Evolutionary conservation across 2,329 filamentous ascomycete genomes (phyloP), one percentile per base, ranked within the genome.

Genomic region (Dothistroma septosporum): DNA sequence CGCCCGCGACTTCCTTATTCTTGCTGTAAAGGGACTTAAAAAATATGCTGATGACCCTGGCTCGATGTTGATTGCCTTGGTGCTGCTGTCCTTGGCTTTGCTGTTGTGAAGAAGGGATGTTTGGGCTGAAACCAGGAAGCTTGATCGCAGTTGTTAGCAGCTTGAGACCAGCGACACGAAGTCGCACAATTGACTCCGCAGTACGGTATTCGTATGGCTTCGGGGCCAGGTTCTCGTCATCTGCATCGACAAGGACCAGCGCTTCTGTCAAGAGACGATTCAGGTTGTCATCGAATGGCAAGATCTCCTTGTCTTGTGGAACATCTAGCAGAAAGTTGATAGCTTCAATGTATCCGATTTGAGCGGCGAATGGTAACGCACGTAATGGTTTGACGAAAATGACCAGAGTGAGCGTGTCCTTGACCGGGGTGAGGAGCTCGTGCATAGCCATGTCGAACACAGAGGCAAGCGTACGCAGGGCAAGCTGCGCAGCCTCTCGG

Each of bases 301-400:
- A 86, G 70, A 97, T 93, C 37, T 68, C 66, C 55, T 66, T 65
- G 66, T 94, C 89, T 53, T 88, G 87, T 73, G 95, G 93, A 53
- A 99, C 82, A 59, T 88, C 88, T 78, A 99, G 85, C 72, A 95
- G 95, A 75, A 95, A 99, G 0, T 91, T 96, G 72, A 99, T 92
- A 0, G 94, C 94, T 73, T 99, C 95, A 68, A 99, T 97, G 72
- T 96, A 97, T 4, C 94, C 95, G 67, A 99, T 99, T 77, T 99
- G 95, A 2, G 91, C 93, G 5, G 91, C 84, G 72, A 99, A 99
- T 0, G 94, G 94, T 63, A 99, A 79, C 0, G 94, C 95, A 63
- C 94, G 85, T 21, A 99, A 77, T 14, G 94, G 94, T 74, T 99
- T 99, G 67, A 91, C 90, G 78, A 94, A 99, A 53, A 99, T 97